These are phyloP conservation scores for Anaeromyces robustus DNA, from an alignment of 192 early-diverging fungal species.

Conservation along the genomic window DNA sequence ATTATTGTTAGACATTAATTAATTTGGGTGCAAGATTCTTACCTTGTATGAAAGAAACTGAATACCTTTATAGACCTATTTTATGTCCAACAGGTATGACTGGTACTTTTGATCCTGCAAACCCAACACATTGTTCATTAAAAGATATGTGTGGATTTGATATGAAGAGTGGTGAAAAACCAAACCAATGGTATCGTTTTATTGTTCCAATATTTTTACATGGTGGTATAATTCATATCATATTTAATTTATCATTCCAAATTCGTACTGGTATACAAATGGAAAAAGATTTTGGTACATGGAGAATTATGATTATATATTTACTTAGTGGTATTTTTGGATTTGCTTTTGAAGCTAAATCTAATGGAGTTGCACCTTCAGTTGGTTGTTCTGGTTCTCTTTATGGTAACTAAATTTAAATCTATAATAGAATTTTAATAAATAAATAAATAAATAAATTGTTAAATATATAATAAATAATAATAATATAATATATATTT, in stretches of 20 bases:
- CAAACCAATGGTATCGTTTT: slow-evolving; percentile 69
- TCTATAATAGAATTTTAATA: too few relatives aligned
- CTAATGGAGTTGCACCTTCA: slow-evolving; percentile 22
- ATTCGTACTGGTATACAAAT: slow-evolving; percentile 44
- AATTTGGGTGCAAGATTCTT: slow-evolving; percentile 56
- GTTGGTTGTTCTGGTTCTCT: slow-evolving; percentile 38
- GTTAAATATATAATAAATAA: too few relatives aligned
- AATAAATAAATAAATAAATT: not conserved
- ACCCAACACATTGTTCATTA: slow-evolving; percentile 24
- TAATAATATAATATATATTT: not conserved
- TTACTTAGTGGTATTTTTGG: slow-evolving; percentile 55
- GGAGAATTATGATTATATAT: slow-evolving; percentile 55
- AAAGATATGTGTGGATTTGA: slow-evolving; percentile 43
- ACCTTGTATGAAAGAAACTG: slow-evolving; percentile 49
- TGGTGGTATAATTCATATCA: slow-evolving; percentile 59
- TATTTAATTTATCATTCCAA: slow-evolving; percentile 62
- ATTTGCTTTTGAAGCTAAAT: slow-evolving; percentile 62
- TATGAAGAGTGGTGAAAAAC: slow-evolving; percentile 18
- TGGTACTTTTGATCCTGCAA: not conserved
- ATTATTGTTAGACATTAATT: slow-evolving; percentile 54
- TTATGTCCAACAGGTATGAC: slow-evolving; percentile 23
- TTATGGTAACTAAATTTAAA: slow-evolving; percentile 16
- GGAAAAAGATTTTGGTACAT: too few relatives aligned
- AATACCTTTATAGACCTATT: slow-evolving; percentile 4
- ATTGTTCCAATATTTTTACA: slow-evolving; percentile 71